Base-by-base conservation (phyloP, 1,139 yeast species). In the Starmera stellimalicola region DNA sequence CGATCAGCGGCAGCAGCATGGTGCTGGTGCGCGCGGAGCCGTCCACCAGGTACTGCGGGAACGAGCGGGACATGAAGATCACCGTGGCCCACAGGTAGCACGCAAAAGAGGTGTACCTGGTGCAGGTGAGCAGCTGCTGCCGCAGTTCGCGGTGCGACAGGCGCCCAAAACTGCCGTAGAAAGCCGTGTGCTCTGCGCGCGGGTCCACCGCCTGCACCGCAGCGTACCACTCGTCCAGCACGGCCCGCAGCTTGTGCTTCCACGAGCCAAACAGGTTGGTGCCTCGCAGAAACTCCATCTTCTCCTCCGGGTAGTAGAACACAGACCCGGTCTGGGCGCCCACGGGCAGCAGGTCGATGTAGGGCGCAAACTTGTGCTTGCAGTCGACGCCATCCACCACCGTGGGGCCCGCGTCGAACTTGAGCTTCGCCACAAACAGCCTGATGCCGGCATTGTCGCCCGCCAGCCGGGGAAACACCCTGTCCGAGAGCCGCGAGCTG, bases 1-100 rank as follows among this genome's bases (percentile, higher is more conserved):
- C 94, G 11, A 82, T 62, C 8, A 83, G 52, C 0, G 94, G 94
- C 15, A 83, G 52, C 29, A 83, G 60, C 63, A 82, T 77, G 5
- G 78, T 77, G 38, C 68, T 70, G 22, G 68, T 70, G 30, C 60
- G 54, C 18, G 44, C 34, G 6, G 25, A n/a, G 0, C 43, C 43
- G 1, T 29, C 38, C 27, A 62, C 44, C 44, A 77, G 47, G 47
- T 69, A 54, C 43, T 71, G 61, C 27, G 94, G 94, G 49, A 82
- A 82, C 0, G 91, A 68, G 38, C 94, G 62, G 2, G 88, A 76
- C 36, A 77, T 69, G 41, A 79, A 62, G 14, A 82, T 75, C 32
- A 73, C 58, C 7, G 73, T 60, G 2, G 83, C 70, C 91, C 93
- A 82, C 7, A 75, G 50, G 47, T 75, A 82, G 20, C 73, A 53